Conservation (phyloP, 345 rosid species). For the Hibiscus trionum region DNA sequence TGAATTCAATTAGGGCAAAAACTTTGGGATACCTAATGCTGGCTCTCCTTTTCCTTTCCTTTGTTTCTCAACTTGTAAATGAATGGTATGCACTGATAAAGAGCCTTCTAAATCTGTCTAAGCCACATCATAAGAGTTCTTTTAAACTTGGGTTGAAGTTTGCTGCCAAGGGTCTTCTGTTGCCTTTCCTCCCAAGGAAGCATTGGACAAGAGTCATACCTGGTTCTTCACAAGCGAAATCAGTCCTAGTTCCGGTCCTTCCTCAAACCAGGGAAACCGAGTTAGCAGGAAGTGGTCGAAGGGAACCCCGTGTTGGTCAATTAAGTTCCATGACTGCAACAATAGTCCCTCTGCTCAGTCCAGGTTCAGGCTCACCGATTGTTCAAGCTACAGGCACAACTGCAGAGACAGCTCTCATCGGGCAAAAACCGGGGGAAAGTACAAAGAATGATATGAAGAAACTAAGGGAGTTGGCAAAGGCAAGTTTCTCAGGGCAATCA, state of each 20-base stretch:
- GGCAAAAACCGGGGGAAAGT: constrained; percentile 18
- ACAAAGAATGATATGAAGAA: constrained; percentile 37
- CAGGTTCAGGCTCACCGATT: constrained; percentile 32
- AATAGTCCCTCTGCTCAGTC: constrained; percentile 37
- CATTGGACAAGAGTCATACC: constrained; percentile 32
- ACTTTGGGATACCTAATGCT: constrained; percentile 29
- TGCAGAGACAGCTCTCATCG: constrained; percentile 2
- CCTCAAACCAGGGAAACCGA: constrained; percentile 29
- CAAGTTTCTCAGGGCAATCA: constrained; percentile 31
- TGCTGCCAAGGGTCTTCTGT: constrained; percentile 37
- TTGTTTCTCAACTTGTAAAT: constrained; percentile 33
- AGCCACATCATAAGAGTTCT: constrained; percentile 27
- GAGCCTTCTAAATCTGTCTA: constrained; percentile 25
- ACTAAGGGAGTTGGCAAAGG: constrained; percentile 40
- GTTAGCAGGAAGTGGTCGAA: constrained; percentile 8
- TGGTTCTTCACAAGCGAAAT: constrained; percentile 21
- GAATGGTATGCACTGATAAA: constrained; percentile 39
- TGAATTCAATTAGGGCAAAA: constrained; percentile 17
- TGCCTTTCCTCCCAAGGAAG: constrained; percentile 40
- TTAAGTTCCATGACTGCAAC: constrained; percentile 36
- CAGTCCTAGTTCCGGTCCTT: constrained; percentile 25
- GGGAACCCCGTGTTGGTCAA: constrained; percentile 15
- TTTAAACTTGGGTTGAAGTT: constrained; percentile 29
- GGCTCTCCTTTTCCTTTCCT: constrained; percentile 36
- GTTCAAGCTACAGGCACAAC: constrained; percentile 5